phyloP scores from a whole-genome alignment of 2,329 filamentous ascomycete species.

The Sarocladium strictum region DNA sequence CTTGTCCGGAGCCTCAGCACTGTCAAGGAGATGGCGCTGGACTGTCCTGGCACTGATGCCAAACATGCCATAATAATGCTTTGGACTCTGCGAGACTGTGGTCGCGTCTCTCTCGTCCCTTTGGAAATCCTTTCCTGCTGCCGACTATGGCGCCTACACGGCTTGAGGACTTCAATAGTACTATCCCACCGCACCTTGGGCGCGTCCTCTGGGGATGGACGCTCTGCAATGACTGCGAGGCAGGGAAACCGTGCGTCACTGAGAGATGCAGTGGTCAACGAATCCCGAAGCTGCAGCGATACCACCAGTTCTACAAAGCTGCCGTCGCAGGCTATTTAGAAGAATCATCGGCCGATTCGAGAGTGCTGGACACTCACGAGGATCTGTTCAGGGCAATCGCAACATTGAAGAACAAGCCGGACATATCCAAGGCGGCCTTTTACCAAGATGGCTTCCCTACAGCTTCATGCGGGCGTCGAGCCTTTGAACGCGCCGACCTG shows the following conservation, averaged over 20 bases:
- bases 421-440: constrained; percentile 8
- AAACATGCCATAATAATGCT: not conserved
- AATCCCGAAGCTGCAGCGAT: constrained; percentile 4
- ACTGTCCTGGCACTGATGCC: not conserved
- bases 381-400: constrained; percentile 7
- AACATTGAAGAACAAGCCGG: constrained; percentile 4
- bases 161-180: not conserved
- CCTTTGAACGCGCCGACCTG: not conserved
- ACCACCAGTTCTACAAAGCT: constrained; percentile 9
- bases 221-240: not conserved
- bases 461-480: not conserved
- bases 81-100: not conserved
- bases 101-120: not conserved
- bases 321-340: constrained; percentile 3
- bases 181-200: not conserved
- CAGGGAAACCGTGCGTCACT: not conserved
- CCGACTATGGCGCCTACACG: not conserved
- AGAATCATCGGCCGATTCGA: not conserved
- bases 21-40: no score
- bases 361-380: not conserved
- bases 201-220: constrained; percentile 3
- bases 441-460: not conserved
- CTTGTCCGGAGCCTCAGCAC: no score
- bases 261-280: not conserved
- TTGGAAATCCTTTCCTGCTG: not conserved